Base-by-base conservation (phyloP, 208 protist species). In the Porcisia hertigi region DNA sequence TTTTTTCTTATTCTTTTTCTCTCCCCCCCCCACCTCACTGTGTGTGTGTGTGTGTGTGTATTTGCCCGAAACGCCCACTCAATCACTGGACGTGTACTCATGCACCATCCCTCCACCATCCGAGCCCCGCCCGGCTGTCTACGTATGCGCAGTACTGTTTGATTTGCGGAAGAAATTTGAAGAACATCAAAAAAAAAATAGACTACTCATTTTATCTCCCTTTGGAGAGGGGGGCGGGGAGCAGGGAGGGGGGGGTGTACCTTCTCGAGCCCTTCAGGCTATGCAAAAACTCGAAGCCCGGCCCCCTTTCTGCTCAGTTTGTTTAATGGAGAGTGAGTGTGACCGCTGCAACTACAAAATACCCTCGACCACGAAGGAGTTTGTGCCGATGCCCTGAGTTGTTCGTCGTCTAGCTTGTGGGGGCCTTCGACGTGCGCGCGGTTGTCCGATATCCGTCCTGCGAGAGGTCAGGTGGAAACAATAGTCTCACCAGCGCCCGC, bases 31-130 rank as follows among this genome's bases (percentile, higher is more conserved):
- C 54, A 6, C 58, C 58, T 7, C 58, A 23, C 58, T 39, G 9
- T 64, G n/a, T 30, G 30, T 30, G 30, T 30, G 30, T 30, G 30
- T 30, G 30, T 30, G 30, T 30, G 30, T 30, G 30, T 55, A 18
- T 39, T 71, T 69, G 30, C 36, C 34, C 72, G 39, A n/a, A 25
- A 45, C 7, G 23, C 5, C 71, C 41, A 55, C 47, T 25, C 60
- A 77, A 25, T 71, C 47, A 71, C 45, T 73, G 25, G n/a, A 34
- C 41, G 23, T 16, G n/a, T 45, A 11, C 54, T 64, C 52, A 25
- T 64, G n/a, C 7, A 30, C 53, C 36, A 12, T 16, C 12, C 6
- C 49, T 14, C 45, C 52, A 6, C 52, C 7, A 23, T 18, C 36
- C 16, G 6, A 49, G 34, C 4, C 5, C 59, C 0, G 12, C n/a